Base-by-base conservation (phyloP, 345 rosid species). In the Hevea brasiliensis region DNA sequence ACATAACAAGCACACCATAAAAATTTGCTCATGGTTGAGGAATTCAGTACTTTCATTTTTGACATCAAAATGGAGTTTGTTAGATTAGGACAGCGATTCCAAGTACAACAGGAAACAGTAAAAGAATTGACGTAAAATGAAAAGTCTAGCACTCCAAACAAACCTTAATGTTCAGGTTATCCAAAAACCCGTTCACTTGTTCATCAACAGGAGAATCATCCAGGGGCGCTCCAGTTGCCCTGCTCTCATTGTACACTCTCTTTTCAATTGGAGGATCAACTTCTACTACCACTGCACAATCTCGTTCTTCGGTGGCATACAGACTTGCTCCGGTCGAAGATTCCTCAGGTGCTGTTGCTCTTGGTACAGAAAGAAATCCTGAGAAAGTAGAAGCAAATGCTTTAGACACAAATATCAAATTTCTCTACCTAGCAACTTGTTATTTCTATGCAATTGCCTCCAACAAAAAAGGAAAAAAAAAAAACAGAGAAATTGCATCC, bases 131-230 rank as follows among this genome's bases (percentile, higher is more conserved):
- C 37, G 4, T 32, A 32, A 32, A 32, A 32, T 32, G 37, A 32
- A 32, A 32, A 32, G 37, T 32, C 4, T 32, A 32, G 2, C 3
- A 32, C 4, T 32, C 13, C 1, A 24, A 44, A 65, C 78, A 68
- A 72, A 92, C 98, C 98, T 91, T 84, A 32, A 85, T 23, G 27
- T 84, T 83, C 57, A 89, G 70, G 40, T 80, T 83, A 54, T 85
- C 85, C 81, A 88, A 70, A 60, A 93, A 76, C 41, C 86, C 88
- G 21, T 77, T 83, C 20, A 63, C 37, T 35, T 74, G 86, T 21
- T 56, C 85, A 61, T 82, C 82, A 20, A 53, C 72, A 50, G 81
- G 73, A 21, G 80, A 72, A 51, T 84, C 87, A 47, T 73, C 78
- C 67, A 58, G 76, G 56, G 82, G 26, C 10, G 44, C 81, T 66